A percentile compares a stretch with the other conserved stretches of the same genome.
Evolutionary conservation across 164 flowering plant species (phyloP).

Genomic region (Vitis vinifera): ASM3070453v1 NC_081814.1:22830001-22830500

Average conservation of each 20-base stretch:
- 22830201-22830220: constrained; percentile 76
- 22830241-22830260: constrained; percentile 31
- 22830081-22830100: constrained; percentile 8
- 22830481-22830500: constrained; percentile 31
- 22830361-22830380: constrained; percentile 9
- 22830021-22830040: constrained; percentile 68
- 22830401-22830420: constrained; percentile 18
- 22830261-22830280: constrained; percentile 73
- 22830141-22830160: constrained; percentile 39
- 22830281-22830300: constrained; percentile 65
- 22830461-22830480: constrained; percentile 41
- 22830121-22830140: constrained; percentile 71
- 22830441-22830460: constrained; percentile 21
- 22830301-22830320: constrained; percentile 73
- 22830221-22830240: constrained; percentile 59
- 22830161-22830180: constrained; percentile 49
- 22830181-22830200: constrained; percentile 87
- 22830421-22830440: constrained; percentile 36
- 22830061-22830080: constrained; percentile 88
- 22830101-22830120: too few species aligned
- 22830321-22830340: constrained; percentile 52
- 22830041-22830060: constrained; percentile 85
- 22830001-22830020: constrained; percentile 51
- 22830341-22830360: constrained; percentile 68
- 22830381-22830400: constrained; percentile 28